Conservation (phyloP, 108 stramenopile genomes). For the Cyclotella sp. region DNA sequence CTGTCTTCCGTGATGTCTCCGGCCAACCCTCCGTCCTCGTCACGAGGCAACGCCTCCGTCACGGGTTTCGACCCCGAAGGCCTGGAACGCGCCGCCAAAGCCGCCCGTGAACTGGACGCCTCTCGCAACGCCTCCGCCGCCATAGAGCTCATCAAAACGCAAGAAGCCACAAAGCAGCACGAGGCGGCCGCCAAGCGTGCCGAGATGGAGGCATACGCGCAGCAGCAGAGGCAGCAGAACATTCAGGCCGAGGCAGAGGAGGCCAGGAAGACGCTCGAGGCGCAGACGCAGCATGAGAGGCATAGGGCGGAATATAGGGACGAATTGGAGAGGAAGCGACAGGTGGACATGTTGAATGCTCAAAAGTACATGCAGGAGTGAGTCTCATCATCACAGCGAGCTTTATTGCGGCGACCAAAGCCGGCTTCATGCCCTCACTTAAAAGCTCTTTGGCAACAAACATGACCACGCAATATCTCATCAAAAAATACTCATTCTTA, state of each 20-base stretch:
- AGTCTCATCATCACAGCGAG: slow-evolving; percentile 43
- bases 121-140: slow-evolving; percentile 79
- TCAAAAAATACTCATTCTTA: neutral
- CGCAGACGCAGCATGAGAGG: slow-evolving; percentile 94
- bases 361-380: slow-evolving; percentile 96
- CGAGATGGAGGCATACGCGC: slow-evolving; percentile 91
- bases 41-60: slow-evolving; percentile 53
- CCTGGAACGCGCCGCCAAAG: slow-evolving; percentile 95
- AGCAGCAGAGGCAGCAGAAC: slow-evolving; percentile 87
- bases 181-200: slow-evolving; percentile 85
- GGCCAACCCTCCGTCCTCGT: slow-evolving; percentile 74
- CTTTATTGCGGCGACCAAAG: no score
- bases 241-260: slow-evolving; percentile 95
- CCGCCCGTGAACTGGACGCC: slow-evolving; percentile 87
- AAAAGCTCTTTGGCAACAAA: neutral
- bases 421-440: no score
- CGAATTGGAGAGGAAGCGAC: slow-evolving; percentile 95
- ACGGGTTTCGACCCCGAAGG: slow-evolving; percentile 95
- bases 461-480: neutral
- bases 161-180: slow-evolving; percentile 95
- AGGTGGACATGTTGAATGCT: slow-evolving; percentile 96
- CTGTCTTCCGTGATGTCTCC: slow-evolving; percentile 79
- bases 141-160: slow-evolving; percentile 93
- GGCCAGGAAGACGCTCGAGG: slow-evolving; percentile 93
- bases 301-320: slow-evolving; percentile 90